phyloP scores from a whole-genome alignment of 129 eudicot genomes.

The Deinandra increscens region DNA sequence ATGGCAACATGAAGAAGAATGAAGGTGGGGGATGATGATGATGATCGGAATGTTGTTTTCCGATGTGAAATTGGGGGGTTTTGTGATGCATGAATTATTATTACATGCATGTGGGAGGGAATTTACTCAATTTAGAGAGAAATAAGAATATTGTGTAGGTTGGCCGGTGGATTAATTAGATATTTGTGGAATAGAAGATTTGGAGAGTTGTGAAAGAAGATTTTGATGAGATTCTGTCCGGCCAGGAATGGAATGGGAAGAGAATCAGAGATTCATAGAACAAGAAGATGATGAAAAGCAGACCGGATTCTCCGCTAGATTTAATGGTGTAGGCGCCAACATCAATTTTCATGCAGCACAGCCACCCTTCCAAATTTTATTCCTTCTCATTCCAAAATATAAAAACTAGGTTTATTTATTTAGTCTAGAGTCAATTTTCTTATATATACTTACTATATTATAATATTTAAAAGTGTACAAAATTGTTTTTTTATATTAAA shows the following conservation, averaged over 20 bases:
- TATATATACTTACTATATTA: too few relatives aligned
- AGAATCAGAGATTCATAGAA: conserved; percentile 23
- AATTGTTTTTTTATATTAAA: too few relatives aligned
- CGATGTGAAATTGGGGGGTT: conserved; percentile 58
- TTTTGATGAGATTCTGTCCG: conserved; percentile 15
- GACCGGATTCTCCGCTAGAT: conserved; percentile 34
- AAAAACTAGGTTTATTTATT: too few relatives aligned
- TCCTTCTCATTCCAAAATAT: too few relatives aligned
- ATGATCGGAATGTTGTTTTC: conserved; percentile 51
- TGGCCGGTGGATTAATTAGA: too few relatives aligned
- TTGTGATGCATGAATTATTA: conserved; percentile 85
- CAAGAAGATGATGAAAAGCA: conserved; percentile 12
- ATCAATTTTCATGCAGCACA: conserved; percentile 8
- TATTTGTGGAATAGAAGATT: too few relatives aligned
- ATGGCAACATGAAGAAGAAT: conserved; percentile 5
- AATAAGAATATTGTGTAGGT: too few relatives aligned
- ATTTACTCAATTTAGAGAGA: too few relatives aligned
- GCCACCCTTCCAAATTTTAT: neutral
- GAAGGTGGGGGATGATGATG: conserved; percentile 13
- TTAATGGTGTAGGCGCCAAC: conserved; percentile 29
- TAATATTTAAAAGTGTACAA: too few relatives aligned
- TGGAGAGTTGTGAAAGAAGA: conserved; percentile 10
- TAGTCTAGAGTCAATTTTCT: too few relatives aligned
- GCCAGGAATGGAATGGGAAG: too few relatives aligned
- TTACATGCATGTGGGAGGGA: too few relatives aligned